Evolutionary conservation across 345 rosid species (phyloP).

Genomic region (Acer saccharum): DNA sequence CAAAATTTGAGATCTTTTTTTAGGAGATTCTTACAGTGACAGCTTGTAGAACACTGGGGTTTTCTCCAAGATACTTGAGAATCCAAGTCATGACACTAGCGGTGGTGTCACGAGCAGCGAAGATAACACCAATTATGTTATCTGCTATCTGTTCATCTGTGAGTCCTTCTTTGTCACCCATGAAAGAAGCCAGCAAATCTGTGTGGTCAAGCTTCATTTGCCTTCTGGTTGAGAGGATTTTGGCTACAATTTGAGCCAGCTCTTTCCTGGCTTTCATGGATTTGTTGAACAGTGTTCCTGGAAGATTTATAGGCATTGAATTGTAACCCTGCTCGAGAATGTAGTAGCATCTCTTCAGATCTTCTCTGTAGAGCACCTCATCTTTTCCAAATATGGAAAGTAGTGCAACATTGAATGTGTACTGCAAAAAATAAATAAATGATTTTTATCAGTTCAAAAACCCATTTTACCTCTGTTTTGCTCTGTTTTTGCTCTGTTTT

Average conservation of each 20-base stretch:
- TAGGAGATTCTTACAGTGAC: constrained; percentile 61
- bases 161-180: constrained; percentile 69
- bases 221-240: constrained; percentile 56
- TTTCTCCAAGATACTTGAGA: constrained; percentile 75
- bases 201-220: constrained; percentile 40
- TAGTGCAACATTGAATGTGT: constrained; percentile 78
- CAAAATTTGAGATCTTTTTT: not conserved
- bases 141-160: constrained; percentile 83
- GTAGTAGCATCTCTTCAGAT: constrained; percentile 84
- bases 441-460: not conserved
- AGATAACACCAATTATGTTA: constrained; percentile 83
- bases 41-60: constrained; percentile 64
- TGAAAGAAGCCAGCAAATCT: constrained; percentile 80
- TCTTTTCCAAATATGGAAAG: constrained; percentile 83
- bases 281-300: constrained; percentile 88
- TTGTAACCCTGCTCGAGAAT: constrained; percentile 93
- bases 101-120: constrained; percentile 91
- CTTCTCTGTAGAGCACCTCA: constrained; percentile 63
- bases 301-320: constrained; percentile 92
- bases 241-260: constrained; percentile 67
- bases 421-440: constrained; percentile 40
- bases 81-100: constrained; percentile 89
- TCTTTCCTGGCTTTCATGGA: constrained; percentile 90
- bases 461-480: constrained; percentile 19
- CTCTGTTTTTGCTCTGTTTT: constrained; percentile 32